A percentile compares a stretch with the other conserved stretches of the same genome.
Evolutionary conservation across 2,329 filamentous ascomycete genomes (phyloP).

Genomic region (Leptographium flavum): DNA sequence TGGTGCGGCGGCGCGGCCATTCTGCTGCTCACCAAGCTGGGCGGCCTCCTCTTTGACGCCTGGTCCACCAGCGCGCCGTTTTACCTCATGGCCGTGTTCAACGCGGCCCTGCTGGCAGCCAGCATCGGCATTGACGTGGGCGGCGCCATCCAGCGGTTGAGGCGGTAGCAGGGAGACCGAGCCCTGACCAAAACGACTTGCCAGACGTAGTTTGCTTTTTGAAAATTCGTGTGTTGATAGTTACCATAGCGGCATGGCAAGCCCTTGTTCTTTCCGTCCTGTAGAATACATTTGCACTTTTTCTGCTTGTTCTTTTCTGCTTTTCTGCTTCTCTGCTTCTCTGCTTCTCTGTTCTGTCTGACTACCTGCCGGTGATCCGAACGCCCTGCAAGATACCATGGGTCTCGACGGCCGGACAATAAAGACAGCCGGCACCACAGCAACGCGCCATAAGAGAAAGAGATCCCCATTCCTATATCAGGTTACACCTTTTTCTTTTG

Average conservation of each 20-base stretch:
- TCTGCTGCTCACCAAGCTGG: constrained; percentile 77
- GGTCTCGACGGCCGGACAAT: not conserved
- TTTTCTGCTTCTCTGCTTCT: not conserved
- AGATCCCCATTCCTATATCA: constrained; percentile 4
- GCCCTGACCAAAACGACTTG: not conserved
- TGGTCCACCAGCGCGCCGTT: constrained; percentile 68
- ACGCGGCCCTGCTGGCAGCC: constrained; percentile 52
- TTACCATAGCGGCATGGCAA: too few relatives aligned
- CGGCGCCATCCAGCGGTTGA: constrained; percentile 14
- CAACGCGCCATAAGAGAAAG: not conserved
- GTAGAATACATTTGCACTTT: not conserved
- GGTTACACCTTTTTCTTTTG: constrained; percentile 3
- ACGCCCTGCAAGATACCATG: too few relatives aligned
- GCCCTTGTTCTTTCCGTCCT: too few relatives aligned
- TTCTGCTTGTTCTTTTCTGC: not conserved
- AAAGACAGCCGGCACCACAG: not conserved
- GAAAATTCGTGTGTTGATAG: too few relatives aligned
- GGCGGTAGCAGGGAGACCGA: not conserved
- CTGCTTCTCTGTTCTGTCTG: not conserved
- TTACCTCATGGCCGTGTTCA: constrained; percentile 87
- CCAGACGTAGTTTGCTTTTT: too few relatives aligned
- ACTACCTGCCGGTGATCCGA: too few relatives aligned
- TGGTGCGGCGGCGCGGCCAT: constrained; percentile 84
- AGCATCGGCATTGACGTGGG: constrained; percentile 36
- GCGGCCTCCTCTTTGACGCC: constrained; percentile 72